Base-by-base conservation (phyloP, 2,329 filamentous ascomycete species). In the Hymenoscyphus salicellus region DNA sequence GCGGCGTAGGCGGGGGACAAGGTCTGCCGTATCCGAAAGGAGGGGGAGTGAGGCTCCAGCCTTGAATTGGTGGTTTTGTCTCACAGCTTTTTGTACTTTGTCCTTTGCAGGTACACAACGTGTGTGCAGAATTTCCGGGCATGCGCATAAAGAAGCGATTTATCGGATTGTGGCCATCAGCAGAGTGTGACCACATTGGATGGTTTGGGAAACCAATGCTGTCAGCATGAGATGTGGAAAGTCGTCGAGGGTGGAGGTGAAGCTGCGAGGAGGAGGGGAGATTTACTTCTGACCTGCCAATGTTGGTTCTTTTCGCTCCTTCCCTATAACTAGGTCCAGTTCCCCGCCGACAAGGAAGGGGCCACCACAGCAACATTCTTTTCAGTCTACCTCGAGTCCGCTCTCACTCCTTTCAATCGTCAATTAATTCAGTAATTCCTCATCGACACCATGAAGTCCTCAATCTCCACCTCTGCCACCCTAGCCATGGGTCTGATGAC, bases 401-500 rank as follows among this genome's bases (percentile, higher is more conserved):
- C 46, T 14, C n/a, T 52, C 20, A 11, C 11, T 23, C 10, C 46
- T 23, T 46, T 23, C 36, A 14, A n/a, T 58, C 26, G 2, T 26
- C 58, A 59, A 59, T 23, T 16, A 26, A 28, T 23, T 17, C 55
- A 11, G 5, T 1, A n/a, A 46, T 41, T 20, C 28, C n/a, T 28
- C 30, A 38, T 30, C 30, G 20, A 14, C 55, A 58, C 26, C 23
- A 63, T 63, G 61, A 63, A 43, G 20, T n/a, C 61, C 28, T 46
- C 30, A 49, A 52, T 55, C 8, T 30, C 30, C 11, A 26, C 36
- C 20, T 36, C 41, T 46, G 61, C 58, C 26, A 33, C 32, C 33
- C 30, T 65, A 16, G 60, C 46, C 17, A 23, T 59, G 26, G 55
- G 63, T 6, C 43, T 65, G 17, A 52, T 65, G 28, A 60, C 60